A percentile compares a stretch with the other conserved stretches of the same genome.
Conservation (phyloP, 768 basidiomycete genomes). For the Saitozyma sp. region DNA sequence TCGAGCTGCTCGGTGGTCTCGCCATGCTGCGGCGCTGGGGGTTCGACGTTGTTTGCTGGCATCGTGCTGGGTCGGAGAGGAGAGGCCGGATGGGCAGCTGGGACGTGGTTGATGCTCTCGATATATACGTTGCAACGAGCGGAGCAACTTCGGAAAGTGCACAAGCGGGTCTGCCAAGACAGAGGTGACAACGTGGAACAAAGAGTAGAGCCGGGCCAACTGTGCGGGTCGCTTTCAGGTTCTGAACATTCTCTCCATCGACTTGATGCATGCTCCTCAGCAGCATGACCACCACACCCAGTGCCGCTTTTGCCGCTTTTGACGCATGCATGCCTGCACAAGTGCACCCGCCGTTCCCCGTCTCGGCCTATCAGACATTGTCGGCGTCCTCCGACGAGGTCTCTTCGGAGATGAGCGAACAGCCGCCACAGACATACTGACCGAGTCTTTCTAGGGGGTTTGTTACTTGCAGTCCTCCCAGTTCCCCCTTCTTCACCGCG, state of each 20-base stretch:
- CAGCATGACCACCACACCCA: too few species aligned
- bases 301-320: too few species aligned
- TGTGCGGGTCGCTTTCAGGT: background rate
- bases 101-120: background rate
- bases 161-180: background rate
- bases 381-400: too few species aligned
- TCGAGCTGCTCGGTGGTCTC: constrained; percentile 13
- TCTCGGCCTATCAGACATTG: too few species aligned
- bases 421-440: too few species aligned
- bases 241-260: background rate
- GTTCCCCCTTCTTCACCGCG: too few species aligned
- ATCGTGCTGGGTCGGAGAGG: background rate
- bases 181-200: background rate
- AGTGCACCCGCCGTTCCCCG: too few species aligned
- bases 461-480: too few species aligned
- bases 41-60: background rate
- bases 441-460: too few species aligned
- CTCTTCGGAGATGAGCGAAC: too few species aligned
- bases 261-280: too few species aligned
- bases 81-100: background rate
- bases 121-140: background rate
- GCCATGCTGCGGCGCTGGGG: constrained; percentile 7
- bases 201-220: background rate
- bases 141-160: background rate
- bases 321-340: too few species aligned